These are phyloP conservation scores for baker's yeast (Saccharomyces cerevisiae) DNA, from an alignment of 805 yeast species.

Conservation along the genomic window DNA sequence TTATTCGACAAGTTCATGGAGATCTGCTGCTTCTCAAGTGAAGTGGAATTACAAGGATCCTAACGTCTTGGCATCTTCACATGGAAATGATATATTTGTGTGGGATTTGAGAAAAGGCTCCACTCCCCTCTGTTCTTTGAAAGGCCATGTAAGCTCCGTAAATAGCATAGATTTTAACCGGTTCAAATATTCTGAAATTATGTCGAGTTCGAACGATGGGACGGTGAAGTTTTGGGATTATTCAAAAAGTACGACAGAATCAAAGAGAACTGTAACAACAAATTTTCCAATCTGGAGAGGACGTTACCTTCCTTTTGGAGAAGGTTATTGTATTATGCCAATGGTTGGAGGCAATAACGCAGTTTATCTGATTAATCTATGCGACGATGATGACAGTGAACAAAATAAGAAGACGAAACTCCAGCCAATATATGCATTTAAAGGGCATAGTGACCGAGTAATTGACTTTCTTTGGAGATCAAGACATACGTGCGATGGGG, in stretches of 20 bases:
- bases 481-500: constrained; percentile 40
- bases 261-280: constrained; percentile 54
- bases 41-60: constrained; percentile 82
- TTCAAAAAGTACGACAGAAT: constrained; percentile 34
- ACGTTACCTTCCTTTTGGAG: constrained; percentile 81
- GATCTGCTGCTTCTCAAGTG: constrained; percentile 90
- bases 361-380: constrained; percentile 30
- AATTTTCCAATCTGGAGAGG: constrained; percentile 87
- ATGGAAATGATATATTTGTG: constrained; percentile 66
- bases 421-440: constrained; percentile 51
- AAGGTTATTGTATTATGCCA: constrained; percentile 84
- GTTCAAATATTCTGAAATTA: constrained; percentile 47
- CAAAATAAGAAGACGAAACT: constrained; percentile 31
- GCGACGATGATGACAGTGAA: constrained; percentile 9
- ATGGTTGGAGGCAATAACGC: constrained; percentile 69
- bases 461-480: constrained; percentile 85
- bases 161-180: constrained; percentile 83
- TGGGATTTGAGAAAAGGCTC: constrained; percentile 90
- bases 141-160: constrained; percentile 78
- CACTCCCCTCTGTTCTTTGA: constrained; percentile 54
- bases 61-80: constrained; percentile 75
- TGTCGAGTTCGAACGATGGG: constrained; percentile 81
- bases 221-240: constrained; percentile 80
- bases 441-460: constrained; percentile 78
- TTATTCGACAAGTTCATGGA: constrained; percentile 83